Conservation (phyloP, 2,329 filamentous ascomycete species). For the Verticillium dahliae region DNA sequence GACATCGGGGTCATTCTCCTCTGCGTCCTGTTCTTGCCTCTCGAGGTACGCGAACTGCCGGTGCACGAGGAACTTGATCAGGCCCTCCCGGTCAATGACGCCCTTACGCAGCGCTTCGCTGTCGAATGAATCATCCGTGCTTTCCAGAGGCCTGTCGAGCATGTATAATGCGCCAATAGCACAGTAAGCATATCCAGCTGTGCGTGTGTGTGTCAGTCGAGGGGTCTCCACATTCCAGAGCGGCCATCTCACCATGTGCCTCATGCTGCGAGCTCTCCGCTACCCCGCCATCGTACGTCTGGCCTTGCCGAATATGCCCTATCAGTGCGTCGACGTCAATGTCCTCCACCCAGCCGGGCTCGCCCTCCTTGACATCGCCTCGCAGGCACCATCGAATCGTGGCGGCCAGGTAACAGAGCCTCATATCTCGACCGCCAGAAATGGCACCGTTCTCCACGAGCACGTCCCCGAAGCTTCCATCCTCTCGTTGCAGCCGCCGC, state of each 20-base stretch:
- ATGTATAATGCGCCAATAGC: constrained; percentile 72
- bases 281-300: constrained; percentile 79
- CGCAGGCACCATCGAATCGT: constrained; percentile 77
- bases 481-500: constrained; percentile 63
- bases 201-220: constrained; percentile 4
- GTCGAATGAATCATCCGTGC: constrained; percentile 22
- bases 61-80: constrained; percentile 52
- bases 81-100: constrained; percentile 20
- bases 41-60: constrained; percentile 58
- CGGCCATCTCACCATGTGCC: constrained; percentile 59
- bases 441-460: constrained; percentile 51
- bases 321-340: constrained; percentile 68
- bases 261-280: constrained; percentile 73
- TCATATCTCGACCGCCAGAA: constrained; percentile 76
- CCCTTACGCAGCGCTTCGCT: constrained; percentile 26
- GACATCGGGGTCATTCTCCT: constrained; percentile 31
- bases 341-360: constrained; percentile 56
- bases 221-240: constrained; percentile 4
- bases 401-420: constrained; percentile 81
- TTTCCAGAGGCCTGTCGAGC: constrained; percentile 53
- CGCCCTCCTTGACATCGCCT: constrained; percentile 45
- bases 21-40: constrained; percentile 35
- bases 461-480: constrained; percentile 90
- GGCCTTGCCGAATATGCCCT: constrained; percentile 61
- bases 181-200: constrained; percentile 87